Conservation (phyloP, 2,329 filamentous ascomycete genomes). For the Aspergillus ustus region DNA sequence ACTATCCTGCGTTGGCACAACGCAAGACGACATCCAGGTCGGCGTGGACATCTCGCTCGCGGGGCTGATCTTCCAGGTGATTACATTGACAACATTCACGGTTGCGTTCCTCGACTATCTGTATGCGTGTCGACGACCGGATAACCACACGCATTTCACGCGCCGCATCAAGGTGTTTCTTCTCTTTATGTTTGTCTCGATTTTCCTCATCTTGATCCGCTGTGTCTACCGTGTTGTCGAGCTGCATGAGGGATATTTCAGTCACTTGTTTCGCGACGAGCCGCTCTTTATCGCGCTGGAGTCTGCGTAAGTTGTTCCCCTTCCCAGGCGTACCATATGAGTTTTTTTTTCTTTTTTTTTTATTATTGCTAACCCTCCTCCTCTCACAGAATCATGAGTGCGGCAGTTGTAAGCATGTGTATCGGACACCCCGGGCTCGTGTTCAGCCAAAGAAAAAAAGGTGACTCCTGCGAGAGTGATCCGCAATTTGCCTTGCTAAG, state of each 20-base stretch:
- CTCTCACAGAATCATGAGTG: too few species aligned
- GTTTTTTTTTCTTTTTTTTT: too few species aligned
- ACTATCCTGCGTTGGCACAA: constrained; percentile 29
- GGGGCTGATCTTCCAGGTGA: constrained; percentile 48
- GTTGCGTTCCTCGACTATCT: constrained; percentile 22
- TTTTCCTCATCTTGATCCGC: constrained; percentile 67
- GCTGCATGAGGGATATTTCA: constrained; percentile 65
- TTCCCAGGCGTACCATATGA: too few species aligned
- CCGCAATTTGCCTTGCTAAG: too few species aligned
- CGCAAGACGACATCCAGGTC: constrained; percentile 18
- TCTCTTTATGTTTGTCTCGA: constrained; percentile 50
- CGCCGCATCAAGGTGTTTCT: constrained; percentile 53
- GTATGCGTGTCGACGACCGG: constrained; percentile 12
- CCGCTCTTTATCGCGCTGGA: background rate
- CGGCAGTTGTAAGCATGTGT: too few species aligned
- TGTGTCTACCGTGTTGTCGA: constrained; percentile 70
- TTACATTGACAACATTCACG: constrained; percentile 34
- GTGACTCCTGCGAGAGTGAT: too few species aligned
- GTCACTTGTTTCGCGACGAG: background rate
- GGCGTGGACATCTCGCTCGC: constrained; percentile 48
- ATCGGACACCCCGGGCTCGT: too few species aligned
- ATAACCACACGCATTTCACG: constrained; percentile 33
- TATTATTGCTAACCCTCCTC: too few species aligned
- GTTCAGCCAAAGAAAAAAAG: too few species aligned
- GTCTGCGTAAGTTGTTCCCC: background rate